Percentiles rank a stretch among this genome's conserved stretches.
Conservation (phyloP, 768 basidiomycete species). For the Termitomyces bulborhizus region DNA sequence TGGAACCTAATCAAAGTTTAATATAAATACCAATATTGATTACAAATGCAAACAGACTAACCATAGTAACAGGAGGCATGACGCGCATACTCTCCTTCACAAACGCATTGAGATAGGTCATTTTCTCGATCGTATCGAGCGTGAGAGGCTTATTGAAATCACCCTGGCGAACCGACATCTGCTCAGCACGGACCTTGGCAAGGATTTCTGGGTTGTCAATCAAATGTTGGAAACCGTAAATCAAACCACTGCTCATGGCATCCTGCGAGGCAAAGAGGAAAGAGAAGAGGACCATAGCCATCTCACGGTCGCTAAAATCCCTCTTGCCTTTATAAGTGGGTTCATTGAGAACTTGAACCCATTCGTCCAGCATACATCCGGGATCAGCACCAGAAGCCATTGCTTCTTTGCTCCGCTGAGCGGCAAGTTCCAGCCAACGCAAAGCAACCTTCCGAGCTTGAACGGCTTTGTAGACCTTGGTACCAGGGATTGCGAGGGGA, state of each 20-base stretch:
- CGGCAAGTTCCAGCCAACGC: conserved; percentile 74
- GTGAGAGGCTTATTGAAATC: conserved; percentile 74
- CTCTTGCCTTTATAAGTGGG: conserved; percentile 68
- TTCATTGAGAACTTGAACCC: conserved; percentile 71
- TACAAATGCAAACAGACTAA: conserved; percentile 24
- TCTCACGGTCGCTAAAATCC: conserved; percentile 91
- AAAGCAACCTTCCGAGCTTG: conserved; percentile 85
- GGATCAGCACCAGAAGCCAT: conserved; percentile 80
- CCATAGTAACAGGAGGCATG: conserved; percentile 96
- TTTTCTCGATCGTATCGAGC: conserved; percentile 84
- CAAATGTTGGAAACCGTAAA: conserved; percentile 94
- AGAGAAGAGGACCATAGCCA: conserved; percentile 94
- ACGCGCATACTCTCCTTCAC: conserved; percentile 91
- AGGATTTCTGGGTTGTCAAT: conserved; percentile 88
- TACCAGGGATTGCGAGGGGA: conserved; percentile 90
- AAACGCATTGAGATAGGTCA: conserved; percentile 88
- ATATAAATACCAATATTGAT: background rate
- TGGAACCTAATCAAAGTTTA: conserved; percentile 62
- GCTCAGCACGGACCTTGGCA: conserved; percentile 87
- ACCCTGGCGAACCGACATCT: conserved; percentile 74
- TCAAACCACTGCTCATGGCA: conserved; percentile 95
- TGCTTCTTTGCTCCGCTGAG: conserved; percentile 68
- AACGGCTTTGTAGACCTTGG: conserved; percentile 92
- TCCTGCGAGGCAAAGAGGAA: conserved; percentile 97
- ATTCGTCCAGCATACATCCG: conserved; percentile 88